phyloP scores from a whole-genome alignment of 257 asterid genomes.

The Solanum pennellii region DNA sequence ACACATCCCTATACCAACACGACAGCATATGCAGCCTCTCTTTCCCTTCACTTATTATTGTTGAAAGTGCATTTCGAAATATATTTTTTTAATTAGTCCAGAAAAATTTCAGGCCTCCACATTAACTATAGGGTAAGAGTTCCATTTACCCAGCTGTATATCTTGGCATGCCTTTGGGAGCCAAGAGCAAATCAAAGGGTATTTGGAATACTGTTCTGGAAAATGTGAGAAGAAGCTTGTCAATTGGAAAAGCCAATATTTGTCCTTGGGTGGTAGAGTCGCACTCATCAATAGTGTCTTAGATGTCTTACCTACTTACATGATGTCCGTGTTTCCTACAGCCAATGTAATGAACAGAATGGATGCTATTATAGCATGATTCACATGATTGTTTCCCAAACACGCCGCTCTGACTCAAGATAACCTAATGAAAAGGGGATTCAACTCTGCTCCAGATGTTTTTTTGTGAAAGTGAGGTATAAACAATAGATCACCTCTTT shows the following conservation, averaged over 20 bases:
- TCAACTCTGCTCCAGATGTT: neutral
- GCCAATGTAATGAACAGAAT: neutral
- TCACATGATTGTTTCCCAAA: neutral
- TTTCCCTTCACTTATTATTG: neutral
- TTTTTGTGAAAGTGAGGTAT: neutral
- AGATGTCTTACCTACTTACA: neutral
- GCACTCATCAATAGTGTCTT: neutral
- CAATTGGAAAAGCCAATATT: neutral
- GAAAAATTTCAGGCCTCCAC: neutral
- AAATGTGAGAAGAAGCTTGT: neutral
- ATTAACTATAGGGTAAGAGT: neutral
- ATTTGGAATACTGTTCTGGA: neutral
- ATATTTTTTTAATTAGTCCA: neutral
- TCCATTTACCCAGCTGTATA: neutral
- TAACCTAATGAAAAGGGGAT: neutral
- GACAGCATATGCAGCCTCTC: neutral
- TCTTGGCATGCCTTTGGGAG: neutral
- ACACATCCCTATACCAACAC: neutral
- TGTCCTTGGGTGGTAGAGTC: neutral
- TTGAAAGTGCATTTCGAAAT: neutral
- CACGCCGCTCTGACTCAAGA: neutral
- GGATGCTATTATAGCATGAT: neutral
- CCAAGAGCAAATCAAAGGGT: neutral
- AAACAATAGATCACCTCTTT: neutral
- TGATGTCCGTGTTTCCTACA: neutral